phyloP scores from a whole-genome alignment of 106 monocot species.

The Phalaenopsis aphrodite region DNA sequence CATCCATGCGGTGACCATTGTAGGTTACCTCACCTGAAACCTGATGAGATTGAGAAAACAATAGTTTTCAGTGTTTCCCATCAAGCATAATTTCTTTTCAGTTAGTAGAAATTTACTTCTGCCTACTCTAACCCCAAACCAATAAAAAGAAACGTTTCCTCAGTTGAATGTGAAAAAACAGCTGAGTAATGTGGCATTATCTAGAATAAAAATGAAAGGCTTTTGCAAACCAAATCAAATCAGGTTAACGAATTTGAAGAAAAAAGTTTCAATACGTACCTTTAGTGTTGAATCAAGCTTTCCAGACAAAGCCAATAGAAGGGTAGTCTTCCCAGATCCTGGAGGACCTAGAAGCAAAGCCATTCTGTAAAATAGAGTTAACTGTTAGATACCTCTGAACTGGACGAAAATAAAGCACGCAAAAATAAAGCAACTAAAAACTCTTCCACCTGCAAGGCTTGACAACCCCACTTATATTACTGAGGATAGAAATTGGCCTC shows the following conservation, averaged over 20 bases:
- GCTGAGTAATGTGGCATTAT: not conserved
- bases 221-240: not conserved
- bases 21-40: conserved; percentile 28
- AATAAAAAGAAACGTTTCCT: not conserved
- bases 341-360: conserved; percentile 27
- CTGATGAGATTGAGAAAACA: not conserved
- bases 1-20: conserved; percentile 48
- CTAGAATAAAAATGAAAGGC: not conserved
- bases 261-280: conserved; percentile 5
- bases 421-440: not conserved
- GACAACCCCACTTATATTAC: conserved; percentile 30
- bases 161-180: not conserved
- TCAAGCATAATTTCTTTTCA: not conserved
- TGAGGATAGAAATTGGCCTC: conserved; percentile 25
- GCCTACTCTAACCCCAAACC: not conserved
- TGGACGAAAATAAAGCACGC: not conserved
- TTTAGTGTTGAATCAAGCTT: conserved; percentile 23
- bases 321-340: conserved; percentile 24
- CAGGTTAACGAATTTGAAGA: not conserved
- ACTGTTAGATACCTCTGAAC: not conserved
- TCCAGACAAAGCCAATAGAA: conserved; percentile 22
- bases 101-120: not conserved
- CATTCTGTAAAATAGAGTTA: conserved; percentile 9
- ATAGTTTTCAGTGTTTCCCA: not conserved
- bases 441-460: conserved; percentile 20